These are phyloP conservation scores for Fragosphaeria purpurea DNA, from an alignment of 2,329 filamentous ascomycete genomes.

Conservation along the genomic window DNA sequence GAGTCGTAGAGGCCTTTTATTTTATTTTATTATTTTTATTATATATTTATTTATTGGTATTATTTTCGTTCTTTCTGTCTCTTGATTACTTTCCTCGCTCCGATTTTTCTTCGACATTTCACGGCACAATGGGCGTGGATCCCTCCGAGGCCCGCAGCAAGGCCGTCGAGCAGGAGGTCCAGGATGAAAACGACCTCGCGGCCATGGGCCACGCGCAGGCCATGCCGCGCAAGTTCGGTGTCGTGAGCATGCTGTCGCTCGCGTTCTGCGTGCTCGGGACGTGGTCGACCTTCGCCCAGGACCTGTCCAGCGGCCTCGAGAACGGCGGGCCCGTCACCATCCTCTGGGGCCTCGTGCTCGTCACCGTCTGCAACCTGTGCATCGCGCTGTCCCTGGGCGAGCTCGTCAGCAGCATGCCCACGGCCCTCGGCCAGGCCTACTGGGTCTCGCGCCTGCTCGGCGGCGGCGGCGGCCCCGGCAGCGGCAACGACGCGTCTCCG, in stretches of 20 bases:
- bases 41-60: not conserved
- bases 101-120: not conserved
- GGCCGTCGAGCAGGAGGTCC: conserved; percentile 7
- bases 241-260: conserved; percentile 12
- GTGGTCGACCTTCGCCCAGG: conserved; percentile 13
- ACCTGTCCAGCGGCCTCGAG: conserved; percentile 41
- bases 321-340: conserved; percentile 60
- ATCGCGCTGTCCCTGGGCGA: conserved; percentile 54
- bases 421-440: conserved; percentile 49
- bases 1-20: not conserved
- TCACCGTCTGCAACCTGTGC: conserved; percentile 61
- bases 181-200: conserved; percentile 11
- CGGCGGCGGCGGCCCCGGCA: conserved; percentile 14
- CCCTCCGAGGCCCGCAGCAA: not conserved
- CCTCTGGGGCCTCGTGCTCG: conserved; percentile 62
- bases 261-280: conserved; percentile 14
- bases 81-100: not conserved
- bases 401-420: conserved; percentile 48
- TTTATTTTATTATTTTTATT: not conserved
- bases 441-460: conserved; percentile 38
- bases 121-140: not conserved
- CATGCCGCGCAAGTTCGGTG: conserved; percentile 11
- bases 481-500: conserved; percentile 44
- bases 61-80: not conserved
- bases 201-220: conserved; percentile 11